Percentiles rank a stretch among this genome's conserved stretches.
Conservation (phyloP, 257 asterid genomes). For the Paulownia fortunei region DNA sequence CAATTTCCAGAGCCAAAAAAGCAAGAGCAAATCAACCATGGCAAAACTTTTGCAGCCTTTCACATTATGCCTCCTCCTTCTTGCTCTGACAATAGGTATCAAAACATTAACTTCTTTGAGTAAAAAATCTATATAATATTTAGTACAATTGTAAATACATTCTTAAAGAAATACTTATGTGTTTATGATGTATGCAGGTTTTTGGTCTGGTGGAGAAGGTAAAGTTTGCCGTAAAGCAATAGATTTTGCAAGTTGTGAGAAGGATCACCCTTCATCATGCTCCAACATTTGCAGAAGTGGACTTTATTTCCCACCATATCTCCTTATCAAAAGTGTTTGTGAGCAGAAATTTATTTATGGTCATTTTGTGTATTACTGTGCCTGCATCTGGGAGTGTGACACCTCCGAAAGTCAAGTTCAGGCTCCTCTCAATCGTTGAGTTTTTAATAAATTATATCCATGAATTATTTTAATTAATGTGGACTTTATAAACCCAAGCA, state of each 20-base stretch:
- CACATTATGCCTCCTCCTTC: background rate
- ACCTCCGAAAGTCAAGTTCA: background rate
- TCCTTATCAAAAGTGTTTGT: background rate
- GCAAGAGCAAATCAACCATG: background rate
- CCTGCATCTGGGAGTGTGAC: background rate
- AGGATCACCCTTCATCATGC: background rate
- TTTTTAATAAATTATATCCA: no score
- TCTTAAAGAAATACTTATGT: background rate
- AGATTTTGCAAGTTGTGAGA: background rate
- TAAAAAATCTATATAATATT: no score
- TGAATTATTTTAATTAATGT: no score
- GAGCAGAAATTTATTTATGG: background rate
- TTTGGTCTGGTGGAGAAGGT: background rate
- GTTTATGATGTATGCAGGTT: background rate
- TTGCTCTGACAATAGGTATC: slow-evolving; percentile 3
- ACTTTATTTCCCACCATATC: background rate
- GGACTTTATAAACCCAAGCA: no score
- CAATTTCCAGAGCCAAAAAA: background rate
- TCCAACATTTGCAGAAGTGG: slow-evolving; percentile 6
- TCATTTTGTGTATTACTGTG: background rate
- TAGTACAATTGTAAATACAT: no score
- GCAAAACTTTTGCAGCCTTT: slow-evolving; percentile 1
- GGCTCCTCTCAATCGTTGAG: background rate
- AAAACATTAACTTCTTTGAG: no score
- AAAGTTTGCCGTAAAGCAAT: background rate